Evolutionary conservation across 305 asterid species (phyloP).

Genomic region (Fraxinus ornus): DNA sequence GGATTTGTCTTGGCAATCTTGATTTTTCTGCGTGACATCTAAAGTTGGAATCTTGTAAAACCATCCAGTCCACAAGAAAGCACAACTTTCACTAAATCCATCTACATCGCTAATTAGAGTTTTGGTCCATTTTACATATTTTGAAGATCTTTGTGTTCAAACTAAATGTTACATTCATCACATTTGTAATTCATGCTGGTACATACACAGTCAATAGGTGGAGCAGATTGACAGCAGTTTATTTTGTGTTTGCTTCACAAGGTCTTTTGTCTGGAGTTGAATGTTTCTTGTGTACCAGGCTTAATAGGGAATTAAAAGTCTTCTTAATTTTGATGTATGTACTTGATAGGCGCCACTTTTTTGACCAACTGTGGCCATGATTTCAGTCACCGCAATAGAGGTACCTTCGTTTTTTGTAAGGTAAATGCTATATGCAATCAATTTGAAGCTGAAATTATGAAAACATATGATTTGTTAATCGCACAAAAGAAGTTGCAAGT

Average conservation of each 20-base stretch:
- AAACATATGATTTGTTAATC: not conserved
- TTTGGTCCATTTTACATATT: conserved; percentile 12
- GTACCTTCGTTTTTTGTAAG: not conserved
- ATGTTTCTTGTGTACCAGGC: not conserved
- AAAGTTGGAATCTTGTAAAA: not conserved
- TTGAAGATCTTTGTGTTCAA: not conserved
- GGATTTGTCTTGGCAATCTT: not conserved
- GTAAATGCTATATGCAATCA: not conserved
- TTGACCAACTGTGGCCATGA: not conserved
- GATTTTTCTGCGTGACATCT: not conserved
- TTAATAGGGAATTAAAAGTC: not conserved
- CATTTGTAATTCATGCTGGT: not conserved
- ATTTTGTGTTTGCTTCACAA: not conserved
- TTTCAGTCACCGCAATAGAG: not conserved
- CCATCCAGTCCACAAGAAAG: not conserved
- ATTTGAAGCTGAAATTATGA: not conserved
- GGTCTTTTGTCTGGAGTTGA: not conserved
- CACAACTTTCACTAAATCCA: not conserved
- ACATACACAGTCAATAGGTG: not conserved
- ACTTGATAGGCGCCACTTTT: not conserved
- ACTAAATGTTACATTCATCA: not conserved
- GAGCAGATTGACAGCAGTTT: not conserved
- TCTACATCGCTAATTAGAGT: conserved; percentile 3
- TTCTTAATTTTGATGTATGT: not conserved
- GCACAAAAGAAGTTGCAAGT: not conserved